Base-by-base conservation (phyloP, 2,329 filamentous ascomycete genomes). In the Fusarium stilboides region DNA sequence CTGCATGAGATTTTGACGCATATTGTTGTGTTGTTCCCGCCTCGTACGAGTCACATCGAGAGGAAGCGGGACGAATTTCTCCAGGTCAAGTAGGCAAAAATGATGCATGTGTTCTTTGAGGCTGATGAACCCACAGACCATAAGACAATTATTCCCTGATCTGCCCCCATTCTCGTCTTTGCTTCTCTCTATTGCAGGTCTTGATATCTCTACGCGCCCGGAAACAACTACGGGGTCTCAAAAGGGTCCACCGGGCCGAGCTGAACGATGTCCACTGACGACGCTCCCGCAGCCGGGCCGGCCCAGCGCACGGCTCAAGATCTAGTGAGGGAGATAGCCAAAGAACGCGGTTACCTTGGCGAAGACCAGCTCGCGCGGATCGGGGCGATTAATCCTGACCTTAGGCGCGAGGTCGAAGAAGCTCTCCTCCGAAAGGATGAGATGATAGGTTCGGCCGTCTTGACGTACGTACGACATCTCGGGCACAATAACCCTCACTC, bases 361-460 rank as follows among this genome's bases (percentile, higher is more conserved):
- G 68, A 71, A n/a, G 68, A 70, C 15, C 46, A 70, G 28, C 68
- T 73, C 12, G 57, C 68, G 4, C 34, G 45, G 17, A 65, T 73
- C 4, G 64, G 70, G 7, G 64, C 47, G 2, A 65, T 72, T 1
- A 63, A 69, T 4, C 67, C 67, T 4, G 57, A 67, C 9, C 62
- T 71, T 13, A 57, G 69, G 4, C 64, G 64, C 9, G 57, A 69
- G 6, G 65, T 74, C 1, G 71, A 72, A 44, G 68, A 72, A 31
- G 71, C 71, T 10, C 67, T 74, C 1, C 71, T 72, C 3, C 52
- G 55, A 0, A 74, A 74, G 20, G 71, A 74, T 57, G 61, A 71
- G 44, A 64, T 74, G 65, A 72, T 74, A 44, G 69, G 68, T 2
- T 71, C 71, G 4, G 66, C 69, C 5, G 71, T 74, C 36, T 53